Base-by-base conservation (phyloP, 2,329 filamentous ascomycete species). In the Cladophialophora exuberans region DNA sequence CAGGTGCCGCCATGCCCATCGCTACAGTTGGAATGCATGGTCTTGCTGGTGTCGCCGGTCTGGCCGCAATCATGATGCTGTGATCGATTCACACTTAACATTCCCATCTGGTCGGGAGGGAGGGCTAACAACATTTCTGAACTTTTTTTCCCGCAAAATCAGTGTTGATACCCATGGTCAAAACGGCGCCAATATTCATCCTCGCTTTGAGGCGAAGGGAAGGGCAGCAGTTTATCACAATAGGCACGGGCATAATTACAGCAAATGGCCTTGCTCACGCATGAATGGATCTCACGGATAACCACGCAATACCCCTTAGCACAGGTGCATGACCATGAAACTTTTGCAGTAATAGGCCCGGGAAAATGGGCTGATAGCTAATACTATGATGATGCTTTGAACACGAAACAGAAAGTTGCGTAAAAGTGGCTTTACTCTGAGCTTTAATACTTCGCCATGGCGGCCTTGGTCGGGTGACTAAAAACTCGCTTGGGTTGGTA, bases 61-160 rank as follows among this genome's bases (percentile, higher is more conserved):
- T 78, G 28, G 72, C 70, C 52, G 75, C 73, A 51, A 60, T 76
- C 50, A 62, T 76, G 52, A 64, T 71, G 23, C 65, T 76, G 62
- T 76, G 72, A 69, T 62, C 44, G 43, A 30, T 33, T 20, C 9
- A 20, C n/a, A 42, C 44, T 41, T 44, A 23, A 43, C 28, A 44
- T n/a, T n/a, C n/a, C n/a, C 23, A 43, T 18, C 35, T 31, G 33
- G 39, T 36, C 35, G 51, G 36, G 23, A 7, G 33, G 45, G 52
- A 56, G 41, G 22, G 35, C 30, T 17, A 23, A 45, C 18, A 33
- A 55, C 46, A 45, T 52, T 54, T 55, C 58, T 39, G 28, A 56
- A 50, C 56, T 61, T 57, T 47, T 57, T 60, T 58, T n/a, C n/a
- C n/a, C n/a, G n/a, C 46, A 48, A 58, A 47, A 58, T 61, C 50